A percentile compares a stretch with the other conserved stretches of the same genome.
phyloP scores from a whole-genome alignment of 1,284 basidiomycete genomes.

The Schizophyllum commune region DNA sequence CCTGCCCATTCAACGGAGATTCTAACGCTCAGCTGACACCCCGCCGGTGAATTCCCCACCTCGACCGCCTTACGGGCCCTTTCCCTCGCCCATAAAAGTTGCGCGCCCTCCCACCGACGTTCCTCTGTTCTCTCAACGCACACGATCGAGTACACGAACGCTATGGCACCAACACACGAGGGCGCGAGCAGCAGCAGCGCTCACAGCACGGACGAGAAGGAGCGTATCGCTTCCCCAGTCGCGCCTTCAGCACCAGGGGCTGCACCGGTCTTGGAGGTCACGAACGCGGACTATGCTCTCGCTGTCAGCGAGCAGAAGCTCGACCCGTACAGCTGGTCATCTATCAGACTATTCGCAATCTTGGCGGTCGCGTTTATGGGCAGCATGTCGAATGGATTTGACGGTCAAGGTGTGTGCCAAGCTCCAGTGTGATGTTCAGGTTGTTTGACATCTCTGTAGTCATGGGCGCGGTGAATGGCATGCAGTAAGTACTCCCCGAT shows the following conservation, averaged over 20 bases:
- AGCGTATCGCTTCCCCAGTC: background rate
- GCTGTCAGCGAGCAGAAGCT: slow-evolving; percentile 33
- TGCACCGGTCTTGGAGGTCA: slow-evolving; percentile 13
- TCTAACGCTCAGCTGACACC: too few relatives aligned
- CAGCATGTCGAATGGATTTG: slow-evolving; percentile 36
- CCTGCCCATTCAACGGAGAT: too few relatives aligned
- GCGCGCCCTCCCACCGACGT: background rate
- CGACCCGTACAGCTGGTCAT: slow-evolving; percentile 26
- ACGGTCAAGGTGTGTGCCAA: slow-evolving; percentile 27
- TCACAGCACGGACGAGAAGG: background rate
- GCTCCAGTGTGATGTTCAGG: background rate
- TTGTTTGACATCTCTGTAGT: slow-evolving; percentile 17
- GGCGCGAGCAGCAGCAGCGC: background rate
- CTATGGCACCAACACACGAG: background rate
- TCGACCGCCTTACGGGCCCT: too few relatives aligned
- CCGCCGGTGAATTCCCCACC: too few relatives aligned
- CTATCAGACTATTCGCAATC: slow-evolving; percentile 32
- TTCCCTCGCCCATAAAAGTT: too few relatives aligned
- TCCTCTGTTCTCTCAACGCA: background rate
- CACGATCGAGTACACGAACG: background rate
- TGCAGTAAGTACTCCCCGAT: slow-evolving; percentile 26
- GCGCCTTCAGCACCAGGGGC: background rate
- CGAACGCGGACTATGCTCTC: slow-evolving; percentile 25
- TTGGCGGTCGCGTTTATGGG: slow-evolving; percentile 35
- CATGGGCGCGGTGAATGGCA: slow-evolving; percentile 39